A percentile compares a stretch with the other conserved stretches of the same genome.
Evolutionary conservation across 129 eudicot species (phyloP).

Genomic region (Pittosporum tobira): DNA sequence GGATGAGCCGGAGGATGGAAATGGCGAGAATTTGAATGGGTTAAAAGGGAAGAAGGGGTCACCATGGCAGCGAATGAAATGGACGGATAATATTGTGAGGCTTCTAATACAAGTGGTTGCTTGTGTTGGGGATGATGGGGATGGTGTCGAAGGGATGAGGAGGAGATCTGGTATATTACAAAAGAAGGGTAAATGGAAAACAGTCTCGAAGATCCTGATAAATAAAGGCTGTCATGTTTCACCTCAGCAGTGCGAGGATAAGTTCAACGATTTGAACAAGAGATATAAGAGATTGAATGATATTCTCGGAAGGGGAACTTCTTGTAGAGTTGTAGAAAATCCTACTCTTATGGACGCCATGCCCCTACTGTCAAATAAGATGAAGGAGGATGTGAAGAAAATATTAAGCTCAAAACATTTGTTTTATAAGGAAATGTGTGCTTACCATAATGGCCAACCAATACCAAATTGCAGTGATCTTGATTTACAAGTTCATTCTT

Average conservation of each 20-base stretch:
- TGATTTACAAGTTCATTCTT: constrained; percentile 29
- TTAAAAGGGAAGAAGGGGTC: constrained; percentile 35
- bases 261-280: constrained; percentile 69
- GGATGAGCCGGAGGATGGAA: constrained; percentile 50
- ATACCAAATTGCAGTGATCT: constrained; percentile 47
- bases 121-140: constrained; percentile 61
- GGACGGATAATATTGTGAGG: constrained; percentile 56
- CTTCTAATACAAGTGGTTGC: constrained; percentile 62
- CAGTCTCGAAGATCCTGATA: constrained; percentile 53
- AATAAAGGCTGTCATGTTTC: constrained; percentile 53
- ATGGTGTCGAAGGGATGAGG: constrained; percentile 23
- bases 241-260: constrained; percentile 79
- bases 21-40: constrained; percentile 16
- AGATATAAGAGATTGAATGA: constrained; percentile 64
- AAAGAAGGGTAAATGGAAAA: constrained; percentile 71
- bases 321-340: constrained; percentile 58
- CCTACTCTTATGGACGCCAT: constrained; percentile 49
- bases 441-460: constrained; percentile 62
- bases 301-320: constrained; percentile 60
- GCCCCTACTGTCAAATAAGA: constrained; percentile 42
- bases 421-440: constrained; percentile 72
- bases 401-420: constrained; percentile 61
- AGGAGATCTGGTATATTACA: constrained; percentile 35
- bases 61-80: constrained; percentile 70
- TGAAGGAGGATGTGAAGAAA: constrained; percentile 60